Percentiles rank a stretch among this genome's conserved stretches.
These are phyloP conservation scores for Erigeron canadensis DNA, from an alignment of 129 eudicot genomes.

Conservation along the genomic window DNA sequence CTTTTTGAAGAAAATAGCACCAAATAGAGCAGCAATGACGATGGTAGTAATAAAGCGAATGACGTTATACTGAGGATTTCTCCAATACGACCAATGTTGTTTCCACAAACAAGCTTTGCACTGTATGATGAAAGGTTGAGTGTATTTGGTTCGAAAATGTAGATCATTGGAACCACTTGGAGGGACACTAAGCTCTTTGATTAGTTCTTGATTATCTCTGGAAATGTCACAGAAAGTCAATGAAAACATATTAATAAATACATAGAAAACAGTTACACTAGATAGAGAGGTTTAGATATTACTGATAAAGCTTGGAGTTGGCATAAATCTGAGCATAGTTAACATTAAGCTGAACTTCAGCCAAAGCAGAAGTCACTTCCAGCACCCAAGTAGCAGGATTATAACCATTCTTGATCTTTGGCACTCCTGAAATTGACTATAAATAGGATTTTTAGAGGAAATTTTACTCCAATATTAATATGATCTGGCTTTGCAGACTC, in stretches of 20 bases:
- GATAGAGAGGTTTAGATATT: not conserved
- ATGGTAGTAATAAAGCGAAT: constrained; percentile 41
- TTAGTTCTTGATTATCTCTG: constrained; percentile 22
- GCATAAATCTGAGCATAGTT: constrained; percentile 22
- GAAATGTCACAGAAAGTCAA: constrained; percentile 10
- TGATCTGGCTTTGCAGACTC: not conserved
- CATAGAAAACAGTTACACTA: not conserved
- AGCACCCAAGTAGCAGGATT: constrained; percentile 35
- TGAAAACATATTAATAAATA: not conserved
- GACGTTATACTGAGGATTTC: constrained; percentile 45
- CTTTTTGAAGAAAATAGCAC: constrained; percentile 40
- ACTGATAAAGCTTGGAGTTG: constrained; percentile 22
- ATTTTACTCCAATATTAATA: not conserved
- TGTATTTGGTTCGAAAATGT: constrained; percentile 2
- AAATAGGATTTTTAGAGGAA: not conserved
- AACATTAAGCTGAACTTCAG: constrained; percentile 22
- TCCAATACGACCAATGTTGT: constrained; percentile 54
- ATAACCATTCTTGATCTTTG: constrained; percentile 27
- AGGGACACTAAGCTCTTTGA: constrained; percentile 21
- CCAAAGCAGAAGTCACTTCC: constrained; percentile 25
- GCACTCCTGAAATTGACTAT: constrained; percentile 26
- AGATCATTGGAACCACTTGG: constrained; percentile 20
- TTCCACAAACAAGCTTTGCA: constrained; percentile 59
- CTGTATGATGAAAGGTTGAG: constrained; percentile 26
- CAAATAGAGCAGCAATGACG: constrained; percentile 37